Evolutionary conservation across 306 rosid genomes (phyloP).

Genomic region (Sechiopsis laciniata): DNA sequence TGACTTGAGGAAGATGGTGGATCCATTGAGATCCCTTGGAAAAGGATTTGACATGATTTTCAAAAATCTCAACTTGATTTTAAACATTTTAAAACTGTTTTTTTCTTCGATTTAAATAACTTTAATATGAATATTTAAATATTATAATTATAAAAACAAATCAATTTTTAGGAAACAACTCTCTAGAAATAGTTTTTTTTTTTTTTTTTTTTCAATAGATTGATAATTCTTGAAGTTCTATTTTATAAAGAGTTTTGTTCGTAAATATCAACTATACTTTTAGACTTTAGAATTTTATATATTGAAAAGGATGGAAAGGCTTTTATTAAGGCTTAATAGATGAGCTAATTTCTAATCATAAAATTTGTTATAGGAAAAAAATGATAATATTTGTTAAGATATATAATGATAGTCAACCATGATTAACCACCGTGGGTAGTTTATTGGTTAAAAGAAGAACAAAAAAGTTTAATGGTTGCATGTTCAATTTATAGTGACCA

Average conservation of each 20-base stretch:
- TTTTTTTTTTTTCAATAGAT: too few relatives aligned
- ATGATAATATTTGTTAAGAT: neutral
- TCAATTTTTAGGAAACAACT: neutral
- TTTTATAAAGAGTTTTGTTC: too few relatives aligned
- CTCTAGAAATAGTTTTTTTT: neutral
- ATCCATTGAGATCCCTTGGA: conserved; percentile 57
- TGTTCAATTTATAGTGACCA: too few relatives aligned
- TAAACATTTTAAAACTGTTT: neutral
- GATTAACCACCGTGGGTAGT: too few relatives aligned
- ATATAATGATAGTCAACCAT: neutral
- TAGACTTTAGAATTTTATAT: neutral
- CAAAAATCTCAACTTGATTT: conserved; percentile 4
- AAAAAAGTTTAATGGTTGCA: too few relatives aligned
- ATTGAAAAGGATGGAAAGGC: conserved; percentile 9
- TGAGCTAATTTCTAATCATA: neutral
- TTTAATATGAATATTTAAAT: neutral
- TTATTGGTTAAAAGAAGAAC: too few relatives aligned
- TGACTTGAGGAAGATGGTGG: conserved; percentile 48
- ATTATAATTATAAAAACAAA: neutral
- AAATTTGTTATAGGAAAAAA: neutral
- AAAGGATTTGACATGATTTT: conserved; percentile 52
- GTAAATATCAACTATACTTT: neutral
- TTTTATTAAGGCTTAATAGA: neutral
- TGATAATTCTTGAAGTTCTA: too few relatives aligned
- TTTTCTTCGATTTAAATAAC: neutral